Percentiles rank a stretch among this genome's conserved stretches.
Conservation (phyloP, 2,329 filamentous ascomycete species). For the Curvularia spicifera region DNA sequence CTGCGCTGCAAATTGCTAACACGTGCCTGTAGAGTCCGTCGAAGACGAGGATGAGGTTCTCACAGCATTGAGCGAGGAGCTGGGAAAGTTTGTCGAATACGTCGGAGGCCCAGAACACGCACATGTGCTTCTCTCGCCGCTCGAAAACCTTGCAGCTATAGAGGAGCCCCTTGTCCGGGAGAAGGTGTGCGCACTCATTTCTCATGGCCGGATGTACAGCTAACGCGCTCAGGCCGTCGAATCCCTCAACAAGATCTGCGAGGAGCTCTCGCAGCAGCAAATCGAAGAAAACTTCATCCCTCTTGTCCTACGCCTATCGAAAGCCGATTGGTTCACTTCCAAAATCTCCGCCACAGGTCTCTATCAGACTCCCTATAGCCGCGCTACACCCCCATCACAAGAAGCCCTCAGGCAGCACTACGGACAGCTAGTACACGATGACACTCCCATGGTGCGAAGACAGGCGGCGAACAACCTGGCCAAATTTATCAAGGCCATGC, state of each 20-base stretch:
- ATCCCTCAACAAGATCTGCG: constrained; percentile 98
- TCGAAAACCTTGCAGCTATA: constrained; percentile 98
- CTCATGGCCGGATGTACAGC: constrained; percentile 13
- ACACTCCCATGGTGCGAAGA: constrained; percentile 98
- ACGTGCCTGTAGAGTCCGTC: constrained; percentile 76
- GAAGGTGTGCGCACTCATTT: constrained; percentile 69
- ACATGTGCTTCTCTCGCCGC: constrained; percentile 92
- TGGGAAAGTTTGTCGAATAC: constrained; percentile 96
- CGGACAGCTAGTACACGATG: constrained; percentile 90
- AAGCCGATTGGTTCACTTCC: constrained; percentile 99
- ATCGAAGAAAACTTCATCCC: constrained; percentile 98
- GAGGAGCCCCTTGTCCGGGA: constrained; percentile 97
- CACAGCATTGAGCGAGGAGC: constrained; percentile 94
- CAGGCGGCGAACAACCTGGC: constrained; percentile 95
- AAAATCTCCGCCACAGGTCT: constrained; percentile 98
- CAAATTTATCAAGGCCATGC: constrained; percentile 98
- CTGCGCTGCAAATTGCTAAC: constrained; percentile 39
- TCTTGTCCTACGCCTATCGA: constrained; percentile 91
- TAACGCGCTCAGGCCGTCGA: constrained; percentile 79
- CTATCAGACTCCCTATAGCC: constrained; percentile 91
- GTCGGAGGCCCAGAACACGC: constrained; percentile 92
- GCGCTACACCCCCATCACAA: constrained; percentile 85
- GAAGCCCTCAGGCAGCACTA: constrained; percentile 93
- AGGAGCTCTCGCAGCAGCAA: constrained; percentile 86
- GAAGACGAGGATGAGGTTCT: constrained; percentile 99